A percentile compares a stretch with the other conserved stretches of the same genome.
phyloP scores from a whole-genome alignment of 768 basidiomycete species.

The Trametes sanguinea region DNA sequence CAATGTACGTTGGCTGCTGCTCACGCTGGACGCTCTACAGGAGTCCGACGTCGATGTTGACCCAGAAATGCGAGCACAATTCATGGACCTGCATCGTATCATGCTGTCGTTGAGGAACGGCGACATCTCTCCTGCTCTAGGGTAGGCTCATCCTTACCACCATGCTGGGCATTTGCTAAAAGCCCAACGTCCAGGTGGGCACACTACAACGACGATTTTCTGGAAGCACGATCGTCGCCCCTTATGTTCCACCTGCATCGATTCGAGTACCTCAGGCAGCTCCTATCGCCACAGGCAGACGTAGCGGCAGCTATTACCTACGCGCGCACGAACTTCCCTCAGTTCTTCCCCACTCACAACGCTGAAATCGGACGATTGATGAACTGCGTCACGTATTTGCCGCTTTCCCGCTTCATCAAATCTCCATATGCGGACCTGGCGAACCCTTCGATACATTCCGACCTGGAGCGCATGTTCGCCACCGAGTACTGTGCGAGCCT shows the following conservation, averaged over 20 bases:
- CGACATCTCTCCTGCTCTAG: constrained; percentile 76
- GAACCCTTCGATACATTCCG: constrained; percentile 68
- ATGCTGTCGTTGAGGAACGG: constrained; percentile 63
- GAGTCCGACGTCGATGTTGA: constrained; percentile 67
- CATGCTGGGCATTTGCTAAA: background rate
- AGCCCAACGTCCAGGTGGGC: constrained; percentile 67
- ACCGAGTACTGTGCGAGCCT: constrained; percentile 87
- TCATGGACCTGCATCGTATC: constrained; percentile 72
- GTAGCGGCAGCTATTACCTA: constrained; percentile 68
- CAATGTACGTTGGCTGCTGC: no score
- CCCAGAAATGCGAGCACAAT: constrained; percentile 51
- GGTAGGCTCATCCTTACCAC: constrained; percentile 44
- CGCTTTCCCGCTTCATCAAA: constrained; percentile 58
- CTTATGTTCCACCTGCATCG: constrained; percentile 91
- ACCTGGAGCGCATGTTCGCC: constrained; percentile 81
- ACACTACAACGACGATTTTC: constrained; percentile 60
- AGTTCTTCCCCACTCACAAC: constrained; percentile 63
- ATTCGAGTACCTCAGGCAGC: constrained; percentile 82
- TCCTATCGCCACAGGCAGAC: constrained; percentile 62
- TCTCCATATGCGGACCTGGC: constrained; percentile 81
- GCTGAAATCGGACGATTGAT: constrained; percentile 71
- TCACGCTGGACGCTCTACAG: constrained; percentile 39
- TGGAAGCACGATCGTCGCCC: constrained; percentile 70
- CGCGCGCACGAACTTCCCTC: constrained; percentile 63
- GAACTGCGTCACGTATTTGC: constrained; percentile 70